Conservation (phyloP, 257 asterid genomes). For the Nicotiana knightiana region DNA sequence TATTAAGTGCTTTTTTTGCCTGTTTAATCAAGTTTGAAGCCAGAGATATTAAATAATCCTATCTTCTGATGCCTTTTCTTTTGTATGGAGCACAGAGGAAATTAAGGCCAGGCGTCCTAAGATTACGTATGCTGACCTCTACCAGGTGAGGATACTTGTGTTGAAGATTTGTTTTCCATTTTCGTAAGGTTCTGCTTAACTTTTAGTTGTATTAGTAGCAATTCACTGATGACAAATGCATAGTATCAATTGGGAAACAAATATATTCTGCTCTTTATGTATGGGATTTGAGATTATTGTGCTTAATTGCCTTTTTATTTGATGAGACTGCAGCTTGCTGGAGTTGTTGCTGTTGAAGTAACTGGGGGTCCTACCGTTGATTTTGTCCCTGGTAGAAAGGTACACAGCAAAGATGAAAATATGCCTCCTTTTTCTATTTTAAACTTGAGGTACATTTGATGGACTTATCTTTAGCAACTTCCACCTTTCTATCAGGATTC, state of each 20-base stretch:
- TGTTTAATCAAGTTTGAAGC: neutral
- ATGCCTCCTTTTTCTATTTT: neutral
- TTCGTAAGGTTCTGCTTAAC: neutral
- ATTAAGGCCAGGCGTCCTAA: constrained; percentile 66
- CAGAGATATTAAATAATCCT: neutral
- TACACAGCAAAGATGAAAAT: constrained; percentile 1
- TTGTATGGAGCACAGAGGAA: constrained; percentile 47
- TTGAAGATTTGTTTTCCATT: neutral
- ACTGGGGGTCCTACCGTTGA: constrained; percentile 78
- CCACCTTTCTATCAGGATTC: constrained; percentile 45
- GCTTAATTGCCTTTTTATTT: neutral
- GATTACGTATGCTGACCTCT: constrained; percentile 80
- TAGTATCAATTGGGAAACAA: no score
- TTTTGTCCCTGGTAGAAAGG: constrained; percentile 82
- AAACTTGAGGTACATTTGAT: neutral
- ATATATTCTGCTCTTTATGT: neutral
- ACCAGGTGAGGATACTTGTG: constrained; percentile 51
- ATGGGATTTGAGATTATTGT: neutral
- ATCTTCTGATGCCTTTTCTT: neutral
- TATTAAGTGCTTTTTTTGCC: neutral
- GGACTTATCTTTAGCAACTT: neutral
- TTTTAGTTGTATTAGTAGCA: neutral
- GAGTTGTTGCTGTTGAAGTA: constrained; percentile 80
- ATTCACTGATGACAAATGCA: neutral
- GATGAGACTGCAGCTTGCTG: constrained; percentile 60